A percentile compares a stretch with the other conserved stretches of the same genome.
phyloP scores from a whole-genome alignment of 192 early-diverging fungal species.

The Gryganskiella cystojenkinii region DNA sequence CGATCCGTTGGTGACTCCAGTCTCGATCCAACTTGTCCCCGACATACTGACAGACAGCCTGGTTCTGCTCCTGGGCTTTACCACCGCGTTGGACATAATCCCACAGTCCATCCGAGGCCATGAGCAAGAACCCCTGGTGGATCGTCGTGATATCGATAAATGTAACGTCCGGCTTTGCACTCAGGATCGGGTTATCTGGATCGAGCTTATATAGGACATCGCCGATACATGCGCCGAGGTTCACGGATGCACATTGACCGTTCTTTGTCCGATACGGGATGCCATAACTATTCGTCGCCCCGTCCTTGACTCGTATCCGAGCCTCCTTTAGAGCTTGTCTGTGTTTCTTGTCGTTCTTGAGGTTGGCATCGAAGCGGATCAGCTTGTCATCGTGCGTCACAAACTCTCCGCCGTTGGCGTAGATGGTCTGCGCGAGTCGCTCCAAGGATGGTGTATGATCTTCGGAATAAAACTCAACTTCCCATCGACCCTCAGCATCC shows the following conservation, averaged over 20 bases:
- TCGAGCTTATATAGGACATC: constrained; percentile 70
- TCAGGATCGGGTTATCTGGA: constrained; percentile 57
- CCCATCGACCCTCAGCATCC: constrained; percentile 56
- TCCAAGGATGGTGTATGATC: constrained; percentile 70
- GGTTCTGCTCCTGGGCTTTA: constrained; percentile 60
- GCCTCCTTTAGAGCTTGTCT: constrained; percentile 64
- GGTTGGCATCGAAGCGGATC: constrained; percentile 62
- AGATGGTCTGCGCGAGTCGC: constrained; percentile 62
- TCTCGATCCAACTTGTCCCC: constrained; percentile 64
- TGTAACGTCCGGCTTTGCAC: constrained; percentile 65
- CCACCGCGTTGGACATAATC: constrained; percentile 64
- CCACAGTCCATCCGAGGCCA: constrained; percentile 69
- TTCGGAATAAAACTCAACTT: constrained; percentile 62
- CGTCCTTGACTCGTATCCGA: constrained; percentile 62
- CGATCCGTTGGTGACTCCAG: constrained; percentile 58
- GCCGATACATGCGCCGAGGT: constrained; percentile 66
- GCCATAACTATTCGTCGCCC: constrained; percentile 45
- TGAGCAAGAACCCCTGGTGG: constrained; percentile 61
- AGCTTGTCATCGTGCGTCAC: constrained; percentile 67
- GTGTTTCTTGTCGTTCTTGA: constrained; percentile 59
- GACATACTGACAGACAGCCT: constrained; percentile 57
- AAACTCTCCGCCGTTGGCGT: constrained; percentile 69
- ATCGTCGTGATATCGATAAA: constrained; percentile 57
- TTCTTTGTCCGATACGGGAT: constrained; percentile 50
- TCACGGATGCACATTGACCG: constrained; percentile 59